Evolutionary conservation across 345 rosid genomes (phyloP), one percentile per base, ranked within the genome.

Genomic region (Erucastrum elatum): DNA sequence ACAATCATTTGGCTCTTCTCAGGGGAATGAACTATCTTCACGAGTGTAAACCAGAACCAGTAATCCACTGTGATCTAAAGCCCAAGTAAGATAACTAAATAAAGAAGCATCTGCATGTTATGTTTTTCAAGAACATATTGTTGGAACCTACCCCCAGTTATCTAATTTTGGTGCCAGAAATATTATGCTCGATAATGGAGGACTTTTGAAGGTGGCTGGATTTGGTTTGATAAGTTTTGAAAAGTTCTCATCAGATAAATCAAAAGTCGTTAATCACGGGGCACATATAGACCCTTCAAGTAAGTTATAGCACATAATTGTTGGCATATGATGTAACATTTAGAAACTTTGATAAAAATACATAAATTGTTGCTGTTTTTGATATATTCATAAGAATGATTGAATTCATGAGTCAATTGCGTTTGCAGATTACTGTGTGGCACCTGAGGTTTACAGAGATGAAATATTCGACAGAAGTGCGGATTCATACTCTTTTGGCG

Each of bases 91-190:
- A 83, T 83, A 84, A 85, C 82, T 81, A 75, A 80, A 81, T 84
- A 88, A 85, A 83, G 76, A 86, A 86, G 88, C 81, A 76, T 75
- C 74, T 75, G 67, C 75, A 46, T 12, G 64, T 66, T 31, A 33
- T 59, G 10, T 33, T 62, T 68, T 68, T 67, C 37, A 29, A 17
- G 64, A 56, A 72, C 39, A 60, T 59, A 68, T 79, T 33, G 74
- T 70, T 56, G 76, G 79, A 17, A 49, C 16, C 39, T 21, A 21
- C 21, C 41, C 80, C 69, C 72, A 70, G 75, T 80, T 87, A 84
- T 87, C 89, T 95, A 89, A 90, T 87, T 84, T 86, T 79, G 99
- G 98, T 93, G 93, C 88, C 98, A 95, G 99, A 90, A 95, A 93
- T 88, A 85, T 95, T 88, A 90, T 93, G 94, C 92, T 91, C 94